Evolutionary conservation across 345 rosid genomes (phyloP), one percentile per base, ranked within the genome.

Genomic region (Brassica cretica): DNA sequence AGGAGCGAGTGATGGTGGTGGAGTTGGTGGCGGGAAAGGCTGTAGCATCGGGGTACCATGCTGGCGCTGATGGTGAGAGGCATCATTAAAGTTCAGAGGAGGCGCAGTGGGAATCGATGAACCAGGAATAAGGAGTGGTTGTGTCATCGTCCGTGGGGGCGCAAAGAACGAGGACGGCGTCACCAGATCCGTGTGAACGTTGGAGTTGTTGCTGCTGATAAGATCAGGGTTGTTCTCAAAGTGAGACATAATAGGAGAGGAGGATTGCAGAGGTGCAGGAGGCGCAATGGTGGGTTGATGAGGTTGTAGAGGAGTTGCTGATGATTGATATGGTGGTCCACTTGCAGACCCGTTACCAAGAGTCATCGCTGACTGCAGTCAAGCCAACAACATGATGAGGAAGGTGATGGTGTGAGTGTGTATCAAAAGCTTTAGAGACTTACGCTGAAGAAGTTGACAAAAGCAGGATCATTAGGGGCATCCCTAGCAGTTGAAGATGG

Each of bases 1-100:
- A 65, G 69, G 93, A 14, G 97, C 85, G 33, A 92, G 98, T 63
- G 97, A 91, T 51, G 84, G 89, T 66, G 97, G 98, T 18, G 98
- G 97, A 59, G 82, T 87, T 10, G 98, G 98, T 27, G 98, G 98
- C 58, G 98, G 98, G 84, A 92, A 94, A 27, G 98, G 94, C 78
- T 94, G 98, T 80, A 91, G 98, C 78, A 92, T 72, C 16, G 97
- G 98, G 68, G 97, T 78, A 78, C 97, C 97, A 75, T 89, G 88
- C 3, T 84, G 76, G 14, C 91, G 91, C 56, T 89, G 94, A 55
- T 84, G 78, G 78, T 70, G 84, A 62, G 44, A 70, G 5, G 93
- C 85, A 24, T 65, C 69, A 74, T 53, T 69, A 68, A 84, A 85
- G 72, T 84, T 89, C 39, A 82, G 87, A 19, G 87, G 88, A 68